Percentiles rank a stretch among this genome's conserved stretches.
phyloP scores from a whole-genome alignment of 1,284 basidiomycete genomes.

The Cryptococcus sp. region DNA sequence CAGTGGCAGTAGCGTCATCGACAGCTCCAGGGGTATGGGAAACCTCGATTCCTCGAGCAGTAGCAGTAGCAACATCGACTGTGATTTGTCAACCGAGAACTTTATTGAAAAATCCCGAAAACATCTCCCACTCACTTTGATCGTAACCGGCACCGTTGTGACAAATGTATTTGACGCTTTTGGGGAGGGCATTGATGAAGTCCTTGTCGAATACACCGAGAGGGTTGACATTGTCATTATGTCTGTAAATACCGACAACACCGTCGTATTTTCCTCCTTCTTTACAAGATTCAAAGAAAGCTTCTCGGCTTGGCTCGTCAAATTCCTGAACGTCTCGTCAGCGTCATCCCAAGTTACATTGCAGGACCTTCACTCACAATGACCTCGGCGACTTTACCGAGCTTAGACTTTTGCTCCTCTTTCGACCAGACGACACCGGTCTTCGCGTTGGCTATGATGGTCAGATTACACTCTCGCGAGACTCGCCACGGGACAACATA shows the following conservation, averaged over 20 bases:
- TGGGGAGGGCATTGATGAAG: constrained; percentile 63
- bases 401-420: constrained; percentile 63
- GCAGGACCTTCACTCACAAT: constrained; percentile 56
- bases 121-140: constrained; percentile 22
- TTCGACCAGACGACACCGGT: constrained; percentile 69
- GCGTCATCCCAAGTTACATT: neutral
- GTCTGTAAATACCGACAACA: constrained; percentile 72
- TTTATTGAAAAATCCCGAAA: neutral
- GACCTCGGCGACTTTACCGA: constrained; percentile 65
- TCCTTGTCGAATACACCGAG: constrained; percentile 78
- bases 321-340: constrained; percentile 51
- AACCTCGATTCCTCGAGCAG: constrained; percentile 69
- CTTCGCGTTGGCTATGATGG: constrained; percentile 27
- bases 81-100: constrained; percentile 1
- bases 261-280: constrained; percentile 63
- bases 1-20: constrained; percentile 86
- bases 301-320: constrained; percentile 60
- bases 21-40: constrained; percentile 88
- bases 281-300: constrained; percentile 63
- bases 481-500: constrained; percentile 14
- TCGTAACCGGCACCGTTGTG: constrained; percentile 87
- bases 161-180: constrained; percentile 73
- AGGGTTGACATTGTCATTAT: constrained; percentile 41
- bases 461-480: neutral
- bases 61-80: constrained; percentile 69